These are phyloP conservation scores for Rhizoclosmatium globosum DNA, from an alignment of 192 early-diverging fungal genomes.

Conservation along the genomic window DNA sequence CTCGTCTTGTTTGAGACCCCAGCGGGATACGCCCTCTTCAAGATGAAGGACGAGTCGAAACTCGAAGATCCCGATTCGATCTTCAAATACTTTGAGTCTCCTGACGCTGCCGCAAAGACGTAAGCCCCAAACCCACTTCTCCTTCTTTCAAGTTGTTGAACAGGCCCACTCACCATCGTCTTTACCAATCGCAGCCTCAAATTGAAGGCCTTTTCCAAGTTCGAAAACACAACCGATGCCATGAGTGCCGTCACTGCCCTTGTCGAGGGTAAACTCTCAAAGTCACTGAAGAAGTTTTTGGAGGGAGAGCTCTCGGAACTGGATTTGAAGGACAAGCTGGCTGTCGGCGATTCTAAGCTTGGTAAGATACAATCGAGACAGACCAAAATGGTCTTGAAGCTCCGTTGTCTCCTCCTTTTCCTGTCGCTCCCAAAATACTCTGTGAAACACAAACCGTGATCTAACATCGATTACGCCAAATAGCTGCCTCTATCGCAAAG, in stretches of 20 bases:
- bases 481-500: slow-evolving; percentile 73
- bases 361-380: slow-evolving; percentile 55
- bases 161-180: not conserved
- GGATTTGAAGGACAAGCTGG: slow-evolving; percentile 90
- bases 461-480: no score
- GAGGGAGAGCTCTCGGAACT: slow-evolving; percentile 81
- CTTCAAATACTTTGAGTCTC: slow-evolving; percentile 88
- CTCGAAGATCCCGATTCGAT: slow-evolving; percentile 86
- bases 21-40: slow-evolving; percentile 97
- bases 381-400: not conserved
- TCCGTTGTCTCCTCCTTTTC: not conserved
- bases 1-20: slow-evolving; percentile 97
- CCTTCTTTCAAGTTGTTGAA: not conserved
- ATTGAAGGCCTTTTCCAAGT: slow-evolving; percentile 95
- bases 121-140: slow-evolving; percentile 49
- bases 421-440: not conserved
- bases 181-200: slow-evolving; percentile 66
- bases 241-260: slow-evolving; percentile 95
- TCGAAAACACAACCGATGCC: slow-evolving; percentile 98
- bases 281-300: slow-evolving; percentile 95
- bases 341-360: slow-evolving; percentile 94
- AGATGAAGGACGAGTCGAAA: slow-evolving; percentile 90
- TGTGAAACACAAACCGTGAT: slow-evolving; percentile 3
- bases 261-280: slow-evolving; percentile 95
- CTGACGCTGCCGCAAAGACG: slow-evolving; percentile 89